Conservation (phyloP, 2,329 filamentous ascomycete genomes). For the Aspergillus brasiliensis region DNA sequence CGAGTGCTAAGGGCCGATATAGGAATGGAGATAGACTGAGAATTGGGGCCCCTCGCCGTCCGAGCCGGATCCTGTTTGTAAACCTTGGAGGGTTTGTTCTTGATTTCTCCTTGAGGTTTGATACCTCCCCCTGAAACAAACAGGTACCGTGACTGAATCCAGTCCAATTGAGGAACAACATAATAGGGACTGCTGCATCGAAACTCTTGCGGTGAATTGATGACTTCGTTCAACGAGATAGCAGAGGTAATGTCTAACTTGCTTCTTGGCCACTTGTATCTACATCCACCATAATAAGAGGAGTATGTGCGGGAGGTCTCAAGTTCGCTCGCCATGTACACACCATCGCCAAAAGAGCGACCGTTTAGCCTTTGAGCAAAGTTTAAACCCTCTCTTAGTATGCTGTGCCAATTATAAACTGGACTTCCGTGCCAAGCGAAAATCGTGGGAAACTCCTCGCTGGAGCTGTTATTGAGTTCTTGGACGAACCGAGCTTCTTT, state of each 20-base stretch:
- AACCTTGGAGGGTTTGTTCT: constrained; percentile 13
- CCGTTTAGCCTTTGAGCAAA: constrained; percentile 66
- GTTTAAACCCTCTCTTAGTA: constrained; percentile 79
- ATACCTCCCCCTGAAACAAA: constrained; percentile 57
- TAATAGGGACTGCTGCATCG: constrained; percentile 59
- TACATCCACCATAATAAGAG: too few species aligned
- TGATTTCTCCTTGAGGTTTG: background rate
- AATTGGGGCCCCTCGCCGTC: constrained; percentile 45
- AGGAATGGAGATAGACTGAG: constrained; percentile 52
- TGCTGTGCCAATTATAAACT: constrained; percentile 83
- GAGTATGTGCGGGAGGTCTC: constrained; percentile 49
- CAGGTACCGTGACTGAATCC: constrained; percentile 88
- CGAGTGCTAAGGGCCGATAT: constrained; percentile 53
- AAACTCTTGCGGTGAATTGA: constrained; percentile 71
- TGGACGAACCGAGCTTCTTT: constrained; percentile 76
- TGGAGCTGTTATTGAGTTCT: constrained; percentile 55
- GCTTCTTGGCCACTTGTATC: constrained; percentile 66
- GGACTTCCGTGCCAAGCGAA: constrained; percentile 86
- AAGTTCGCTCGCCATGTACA: constrained; percentile 72
- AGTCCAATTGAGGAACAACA: constrained; percentile 74
- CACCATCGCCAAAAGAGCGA: constrained; percentile 73
- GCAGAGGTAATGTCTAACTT: constrained; percentile 60
- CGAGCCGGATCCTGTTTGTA: constrained; percentile 42
- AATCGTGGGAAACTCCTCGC: constrained; percentile 63
- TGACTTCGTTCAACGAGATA: constrained; percentile 80